These are phyloP conservation scores for Cladorrhinum sp. DNA, from an alignment of 2,329 filamentous ascomycete genomes.

Conservation along the genomic window DNA sequence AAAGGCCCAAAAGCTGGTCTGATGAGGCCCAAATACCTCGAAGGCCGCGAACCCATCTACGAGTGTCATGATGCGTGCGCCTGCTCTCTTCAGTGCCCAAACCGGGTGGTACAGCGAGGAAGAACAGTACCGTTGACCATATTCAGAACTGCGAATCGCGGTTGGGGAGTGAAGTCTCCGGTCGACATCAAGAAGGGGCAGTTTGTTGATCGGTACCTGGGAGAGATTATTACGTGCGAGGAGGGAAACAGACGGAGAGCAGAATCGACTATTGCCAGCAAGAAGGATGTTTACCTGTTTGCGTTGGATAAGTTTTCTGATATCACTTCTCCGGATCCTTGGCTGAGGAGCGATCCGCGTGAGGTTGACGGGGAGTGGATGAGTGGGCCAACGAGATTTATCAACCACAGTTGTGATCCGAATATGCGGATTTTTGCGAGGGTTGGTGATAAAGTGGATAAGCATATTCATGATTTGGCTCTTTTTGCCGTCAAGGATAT, in stretches of 20 bases:
- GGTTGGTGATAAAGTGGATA: constrained; percentile 72
- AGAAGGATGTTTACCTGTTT: constrained; percentile 78
- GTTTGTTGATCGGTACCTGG: constrained; percentile 77
- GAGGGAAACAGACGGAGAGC: constrained; percentile 66
- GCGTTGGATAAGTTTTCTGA: constrained; percentile 76
- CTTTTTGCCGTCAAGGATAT: constrained; percentile 72
- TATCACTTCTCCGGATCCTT: constrained; percentile 50
- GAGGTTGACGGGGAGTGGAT: constrained; percentile 71
- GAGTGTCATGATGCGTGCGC: constrained; percentile 73
- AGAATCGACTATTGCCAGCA: constrained; percentile 50
- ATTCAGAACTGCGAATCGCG: constrained; percentile 68
- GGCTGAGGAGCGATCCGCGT: constrained; percentile 53
- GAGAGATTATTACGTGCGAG: constrained; percentile 61
- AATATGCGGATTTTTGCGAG: constrained; percentile 78
- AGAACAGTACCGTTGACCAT: constrained; percentile 70
- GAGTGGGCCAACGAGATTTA: constrained; percentile 75
- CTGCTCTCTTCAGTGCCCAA: constrained; percentile 65
- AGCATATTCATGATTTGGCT: constrained; percentile 71
- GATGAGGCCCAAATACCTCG: constrained; percentile 50
- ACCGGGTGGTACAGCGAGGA: constrained; percentile 73
- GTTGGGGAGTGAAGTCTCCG: constrained; percentile 71
- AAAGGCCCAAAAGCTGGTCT: constrained; percentile 50
- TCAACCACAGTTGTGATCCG: constrained; percentile 79
- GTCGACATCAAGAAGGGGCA: constrained; percentile 66
- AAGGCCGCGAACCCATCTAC: constrained; percentile 64